Base-by-base conservation (phyloP, 805 yeast species). In the Dipodascopsis tothii region DNA sequence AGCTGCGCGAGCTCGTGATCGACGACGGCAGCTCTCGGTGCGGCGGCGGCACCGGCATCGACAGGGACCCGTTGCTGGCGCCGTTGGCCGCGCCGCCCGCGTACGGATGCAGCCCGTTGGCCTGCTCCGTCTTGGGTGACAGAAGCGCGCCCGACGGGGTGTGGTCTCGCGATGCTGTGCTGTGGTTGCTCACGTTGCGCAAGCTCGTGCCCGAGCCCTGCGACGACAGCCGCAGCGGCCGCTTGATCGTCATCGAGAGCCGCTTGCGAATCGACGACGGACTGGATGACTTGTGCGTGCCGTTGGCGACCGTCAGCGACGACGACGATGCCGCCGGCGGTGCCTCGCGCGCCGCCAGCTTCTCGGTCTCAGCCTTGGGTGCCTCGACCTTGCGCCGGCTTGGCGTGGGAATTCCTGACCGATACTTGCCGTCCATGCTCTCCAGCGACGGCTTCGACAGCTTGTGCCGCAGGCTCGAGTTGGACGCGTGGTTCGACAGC, bases 31-130 rank as follows among this genome's bases (percentile, higher is more conserved):
- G n/a, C 5, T 17, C 40, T 25, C n/a, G 17, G 33, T 47, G 49
- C 7, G 46, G 51, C 11, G 45, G 45, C 2, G 45, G 41, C 7
- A 37, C 34, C 2, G 43, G 38, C 18, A 21, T 4, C 9, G 28
- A 6, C 18, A 11, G 6, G 16, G n/a, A 4, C 32, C 33, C 9
- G 25, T n/a, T 11, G 11, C 22, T 17, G 18, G 18, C 11, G 28
- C 30, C 4, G 33, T 22, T 4, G 37, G 17, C 4, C 41, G 44
- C 30, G 47, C 44, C n/a, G 44, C 41, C 14, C n/a, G n/a, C n/a
- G n/a, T n/a, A n/a, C n/a, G n/a, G n/a, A n/a, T n/a, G n/a, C n/a
- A n/a, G n/a, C n/a, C n/a, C n/a, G n/a, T n/a, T n/a, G n/a, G n/a
- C n/a, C n/a, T n/a, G n/a, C n/a, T n/a, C n/a, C n/a, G n/a, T n/a